Evolutionary conservation across 2,329 filamentous ascomycete genomes (phyloP), one percentile per base, ranked within the genome.

Genomic region (Curvularia spicifera): DNA sequence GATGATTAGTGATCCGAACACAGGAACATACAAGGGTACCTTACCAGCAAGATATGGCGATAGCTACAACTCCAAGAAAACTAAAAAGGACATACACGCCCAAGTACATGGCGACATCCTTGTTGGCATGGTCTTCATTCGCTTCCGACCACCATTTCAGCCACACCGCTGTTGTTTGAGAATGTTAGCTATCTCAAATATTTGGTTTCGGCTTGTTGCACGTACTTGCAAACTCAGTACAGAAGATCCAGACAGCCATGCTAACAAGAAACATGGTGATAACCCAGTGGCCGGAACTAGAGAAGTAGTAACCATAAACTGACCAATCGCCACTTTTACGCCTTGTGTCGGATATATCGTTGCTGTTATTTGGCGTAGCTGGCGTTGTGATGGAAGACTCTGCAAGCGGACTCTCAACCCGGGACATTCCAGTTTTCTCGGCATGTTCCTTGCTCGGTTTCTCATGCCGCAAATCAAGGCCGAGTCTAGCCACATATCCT

Each of bases 111-210:
- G 31, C 46, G 12, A 49, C 28, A 26, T 37, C 46, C 18, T 49
- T 49, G 29, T 49, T 49, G 15, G 18, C 28, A 20, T 49, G 29
- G 1, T 33, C 33, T 49, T 49, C 31, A 22, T 35, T 49, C 18
- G 46, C 29, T 37, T 49, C 46, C 13, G 46, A 49, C 46, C 46
- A 49, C 46, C 46, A 49, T 49, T 49, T 49, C 20, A 49, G 18
- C 46, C 46, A 49, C n/a, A 49, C 29, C n/a, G 46, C 46, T 49
- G 18, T 37, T 35, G 5, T 49, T 49, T 39, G 31, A 24, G 7
- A 10, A 49, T 35, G 20, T 49, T 35, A 49, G 46, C 18, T 37
- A 15, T 24, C 24, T 35, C 29, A 12, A 15, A 26, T 44, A 49
- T 49, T 35, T 26, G 24, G 24, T 4, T 26, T 26, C 2, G 24